Evolutionary conservation across 1,139 yeast genomes (phyloP), one percentile per base, ranked within the genome.

Genomic region (Yamadazyma trypodendri): DNA sequence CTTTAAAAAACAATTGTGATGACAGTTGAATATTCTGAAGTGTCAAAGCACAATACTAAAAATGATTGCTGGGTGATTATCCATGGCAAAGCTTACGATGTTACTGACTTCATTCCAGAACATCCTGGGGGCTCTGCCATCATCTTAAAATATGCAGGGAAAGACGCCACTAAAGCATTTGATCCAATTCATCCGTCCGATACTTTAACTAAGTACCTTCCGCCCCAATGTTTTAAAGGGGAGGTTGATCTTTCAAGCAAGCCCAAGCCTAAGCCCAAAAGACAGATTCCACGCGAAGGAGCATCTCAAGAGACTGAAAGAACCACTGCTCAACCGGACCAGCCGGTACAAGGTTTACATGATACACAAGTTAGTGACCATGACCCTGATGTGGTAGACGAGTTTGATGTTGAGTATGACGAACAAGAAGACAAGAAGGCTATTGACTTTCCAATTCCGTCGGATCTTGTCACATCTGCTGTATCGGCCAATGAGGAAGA

Each of bases 101-200:
- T 76, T 21, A 65, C 75, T 10, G 62, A 62, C 31, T 77, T 77
- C 47, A 48, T 77, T 15, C 59, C 58, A 27, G 69, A 74, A 37
- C 81, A 75, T 44, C 81, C 81, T 0, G 81, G 81, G 11, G 82
- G 82, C 2, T 54, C 68, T 1, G 75, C 64, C 7, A 72, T 77
- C 31, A 73, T 77, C 32, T 54, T 76, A 44, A 72, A 72, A 48
- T 73, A 72, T 46, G 81, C 81, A 7, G 82, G 82, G 1, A 65
- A 71, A 41, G 81, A 77, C 49, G 81, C 81, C n/a, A 75, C 82
- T 24, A 75, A 73, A 49, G 79, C 72, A 10, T 77, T 77, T 54
- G 79, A 75, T 43, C 95, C 95, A 7, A 74, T 90, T 41, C 98
- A 90, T 60, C 95, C 96, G 0, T 76, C 83, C 12, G 92, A 84